These are phyloP conservation scores for Candida parachauliodes DNA, from an alignment of 805 yeast species.

Conservation along the genomic window DNA sequence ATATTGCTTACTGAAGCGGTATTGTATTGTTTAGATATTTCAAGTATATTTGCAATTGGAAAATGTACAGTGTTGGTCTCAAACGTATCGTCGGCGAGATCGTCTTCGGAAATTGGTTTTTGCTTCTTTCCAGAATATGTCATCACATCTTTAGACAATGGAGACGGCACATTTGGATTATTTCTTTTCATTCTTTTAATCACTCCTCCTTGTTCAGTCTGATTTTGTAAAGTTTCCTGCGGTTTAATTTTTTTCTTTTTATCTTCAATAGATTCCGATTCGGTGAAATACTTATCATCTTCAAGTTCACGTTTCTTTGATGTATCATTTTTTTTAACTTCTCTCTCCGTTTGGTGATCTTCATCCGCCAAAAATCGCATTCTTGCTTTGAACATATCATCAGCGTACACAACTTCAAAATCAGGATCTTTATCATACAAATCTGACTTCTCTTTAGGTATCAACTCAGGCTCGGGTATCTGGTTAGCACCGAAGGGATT, in stretches of 20 bases:
- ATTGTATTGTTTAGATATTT: not conserved
- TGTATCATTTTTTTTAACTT: constrained; percentile 20
- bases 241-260: constrained; percentile 4
- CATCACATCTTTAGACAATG: constrained; percentile 9
- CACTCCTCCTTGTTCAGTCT: not conserved
- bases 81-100: not conserved
- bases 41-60: not conserved
- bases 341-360: constrained; percentile 23
- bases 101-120: not conserved
- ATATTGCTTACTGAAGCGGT: not conserved
- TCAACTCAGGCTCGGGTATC: constrained; percentile 35
- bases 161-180: constrained; percentile 13
- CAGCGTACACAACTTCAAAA: constrained; percentile 46
- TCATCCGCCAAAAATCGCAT: constrained; percentile 38
- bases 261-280: constrained; percentile 5
- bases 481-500: constrained; percentile 56
- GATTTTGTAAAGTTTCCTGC: not conserved
- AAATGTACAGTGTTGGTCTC: not conserved
- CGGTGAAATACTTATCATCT: not conserved
- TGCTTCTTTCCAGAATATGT: too few relatives aligned
- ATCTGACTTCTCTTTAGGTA: constrained; percentile 23
- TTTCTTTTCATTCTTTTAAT: constrained; percentile 9
- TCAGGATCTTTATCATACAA: constrained; percentile 46
- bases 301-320: constrained; percentile 11
- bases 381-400: constrained; percentile 45